phyloP scores from a whole-genome alignment of 2,329 filamentous ascomycete species.

The Mycocentrospora acerina region DNA sequence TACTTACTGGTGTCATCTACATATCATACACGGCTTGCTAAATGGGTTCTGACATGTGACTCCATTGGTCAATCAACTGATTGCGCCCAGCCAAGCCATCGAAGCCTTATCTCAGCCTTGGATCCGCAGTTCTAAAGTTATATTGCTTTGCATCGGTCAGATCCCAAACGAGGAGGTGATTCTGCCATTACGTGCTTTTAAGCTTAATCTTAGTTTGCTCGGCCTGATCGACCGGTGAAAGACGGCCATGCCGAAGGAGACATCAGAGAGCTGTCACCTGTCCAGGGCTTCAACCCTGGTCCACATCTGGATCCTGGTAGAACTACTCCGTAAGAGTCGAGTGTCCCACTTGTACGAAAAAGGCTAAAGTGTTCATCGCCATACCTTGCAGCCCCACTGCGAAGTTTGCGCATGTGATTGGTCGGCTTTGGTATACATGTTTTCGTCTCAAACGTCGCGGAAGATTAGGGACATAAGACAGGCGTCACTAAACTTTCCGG shows the following conservation, averaged over 20 bases:
- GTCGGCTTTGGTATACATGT: slow-evolving; percentile 2
- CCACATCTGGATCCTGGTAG: neutral
- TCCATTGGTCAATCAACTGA: too few species aligned
- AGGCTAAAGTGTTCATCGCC: slow-evolving; percentile 3
- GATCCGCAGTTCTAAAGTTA: slow-evolving; percentile 22
- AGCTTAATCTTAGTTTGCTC: slow-evolving; percentile 36
- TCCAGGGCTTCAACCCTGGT: neutral
- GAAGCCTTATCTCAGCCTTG: slow-evolving; percentile 26
- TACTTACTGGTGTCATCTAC: too few species aligned
- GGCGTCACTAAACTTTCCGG: too few species aligned
- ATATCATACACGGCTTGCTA: too few species aligned
- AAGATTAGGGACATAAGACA: slow-evolving; percentile 1
- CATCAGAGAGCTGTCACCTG: slow-evolving; percentile 4
- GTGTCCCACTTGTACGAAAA: too few species aligned
- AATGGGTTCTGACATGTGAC: too few species aligned
- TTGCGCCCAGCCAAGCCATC: too few species aligned
- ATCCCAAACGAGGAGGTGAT: slow-evolving; percentile 35
- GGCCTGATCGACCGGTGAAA: slow-evolving; percentile 22
- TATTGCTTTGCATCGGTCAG: slow-evolving; percentile 31
- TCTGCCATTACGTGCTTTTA: slow-evolving; percentile 31
- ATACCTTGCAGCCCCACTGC: neutral
- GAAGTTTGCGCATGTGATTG: slow-evolving; percentile 2
- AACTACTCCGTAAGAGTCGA: slow-evolving; percentile 3
- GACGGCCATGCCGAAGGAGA: slow-evolving; percentile 8
- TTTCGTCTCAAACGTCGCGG: slow-evolving; percentile 4